Evolutionary conservation across 192 early-diverging fungal genomes (phyloP).

Genomic region (Linderina pennispora): DNA sequence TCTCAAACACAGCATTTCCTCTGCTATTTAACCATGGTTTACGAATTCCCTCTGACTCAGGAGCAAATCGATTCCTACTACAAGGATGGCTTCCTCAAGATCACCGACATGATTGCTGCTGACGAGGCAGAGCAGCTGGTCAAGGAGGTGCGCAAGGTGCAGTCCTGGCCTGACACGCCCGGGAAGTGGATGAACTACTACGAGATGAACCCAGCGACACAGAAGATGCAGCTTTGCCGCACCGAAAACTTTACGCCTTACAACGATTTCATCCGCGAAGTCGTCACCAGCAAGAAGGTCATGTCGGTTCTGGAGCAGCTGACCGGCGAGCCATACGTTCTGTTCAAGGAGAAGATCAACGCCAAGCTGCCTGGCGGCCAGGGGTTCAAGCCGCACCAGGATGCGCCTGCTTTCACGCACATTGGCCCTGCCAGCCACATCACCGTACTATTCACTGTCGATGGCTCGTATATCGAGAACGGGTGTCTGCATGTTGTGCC

Average conservation of each 20-base stretch:
- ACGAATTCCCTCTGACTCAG: slow-evolving; percentile 35
- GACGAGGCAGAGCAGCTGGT: slow-evolving; percentile 48
- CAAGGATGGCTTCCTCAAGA: slow-evolving; percentile 49
- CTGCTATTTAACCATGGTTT: slow-evolving; percentile 13
- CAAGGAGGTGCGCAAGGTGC: slow-evolving; percentile 38
- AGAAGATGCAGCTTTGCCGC: slow-evolving; percentile 50
- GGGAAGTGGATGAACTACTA: slow-evolving; percentile 65
- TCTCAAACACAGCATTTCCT: no score
- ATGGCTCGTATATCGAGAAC: slow-evolving; percentile 49
- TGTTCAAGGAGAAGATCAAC: slow-evolving; percentile 63
- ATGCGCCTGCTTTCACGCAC: slow-evolving; percentile 57
- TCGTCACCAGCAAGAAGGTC: slow-evolving; percentile 45
- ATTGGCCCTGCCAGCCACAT: slow-evolving; percentile 51
- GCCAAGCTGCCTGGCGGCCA: slow-evolving; percentile 56
- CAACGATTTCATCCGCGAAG: slow-evolving; percentile 34
- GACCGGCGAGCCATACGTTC: slow-evolving; percentile 46
- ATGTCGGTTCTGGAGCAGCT: slow-evolving; percentile 48
- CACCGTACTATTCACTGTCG: slow-evolving; percentile 54
- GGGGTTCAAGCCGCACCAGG: slow-evolving; percentile 57
- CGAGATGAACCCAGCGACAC: slow-evolving; percentile 45
- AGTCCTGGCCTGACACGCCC: slow-evolving; percentile 47
- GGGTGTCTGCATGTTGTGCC: slow-evolving; percentile 56
- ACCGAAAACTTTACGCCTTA: slow-evolving; percentile 60
- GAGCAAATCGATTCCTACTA: slow-evolving; percentile 49
- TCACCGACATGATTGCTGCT: slow-evolving; percentile 48